Evolutionary conservation across 1,284 basidiomycete genomes (phyloP), one percentile per base, ranked within the genome.

Genomic region (Ganoderma multipileum): DNA sequence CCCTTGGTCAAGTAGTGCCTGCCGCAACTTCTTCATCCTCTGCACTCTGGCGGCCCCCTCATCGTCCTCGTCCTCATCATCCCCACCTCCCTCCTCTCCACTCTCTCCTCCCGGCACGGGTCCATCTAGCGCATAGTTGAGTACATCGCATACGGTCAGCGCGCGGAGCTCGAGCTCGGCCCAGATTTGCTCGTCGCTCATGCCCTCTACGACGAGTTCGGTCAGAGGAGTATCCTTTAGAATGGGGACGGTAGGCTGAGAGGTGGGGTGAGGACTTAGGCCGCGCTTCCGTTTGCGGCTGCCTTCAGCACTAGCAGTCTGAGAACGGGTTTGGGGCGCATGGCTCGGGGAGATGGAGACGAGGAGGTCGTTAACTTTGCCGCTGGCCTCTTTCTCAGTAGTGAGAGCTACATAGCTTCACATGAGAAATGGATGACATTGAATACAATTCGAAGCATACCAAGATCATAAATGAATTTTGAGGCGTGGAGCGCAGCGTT

Each of bases 121-220:
- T 23, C 77, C 84, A 74, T 90, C 87, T 33, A 92, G 80, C 38
- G 85, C 84, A 63, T 84, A 83, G 47, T 89, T 85, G 57, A 95
- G 81, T 69, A 91, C 84, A 63, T 87, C 84, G 71, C 92, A 93
- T 30, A 94, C 80, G 64, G 83, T 87, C 72, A 89, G 87, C 33
- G 90, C 82, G 60, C 93, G 85, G 61, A 97, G 83, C 77, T 98
- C 96, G 63, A 97, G 80, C 80, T 98, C 97, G 60, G 92, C 90
- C 97, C 97, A 99, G 33, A 99, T 84, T 79, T 98, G 96, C 68
- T 95, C 94, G 28, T 89, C 86, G 73, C 91, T 91, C 89, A 98
- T 92, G n/a, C 87, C 91, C n/a, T 95, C 89, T 14, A 91, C 84
- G 69, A 91, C 92, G 26, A 99, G 87, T 63, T 88, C 87, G 2